Evolutionary conservation across 495 filamentous ascomycete genomes (phyloP).

Genomic region (Penicillium roqueforti): DNA sequence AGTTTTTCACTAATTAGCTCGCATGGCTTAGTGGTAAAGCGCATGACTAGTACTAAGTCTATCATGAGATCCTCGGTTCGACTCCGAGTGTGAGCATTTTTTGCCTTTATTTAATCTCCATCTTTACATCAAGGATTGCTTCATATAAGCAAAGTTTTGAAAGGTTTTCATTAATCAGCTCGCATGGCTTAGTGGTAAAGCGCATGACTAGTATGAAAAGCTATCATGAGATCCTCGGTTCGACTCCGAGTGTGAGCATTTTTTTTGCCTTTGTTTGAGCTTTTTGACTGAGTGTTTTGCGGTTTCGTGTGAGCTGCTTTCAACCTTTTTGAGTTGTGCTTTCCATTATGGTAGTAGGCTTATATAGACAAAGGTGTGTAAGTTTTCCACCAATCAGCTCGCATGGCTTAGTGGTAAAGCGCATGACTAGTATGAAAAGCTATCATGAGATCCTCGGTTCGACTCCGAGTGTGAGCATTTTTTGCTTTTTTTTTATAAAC

Average conservation of each 20-base stretch:
- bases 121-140: too few relatives aligned
- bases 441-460: slow-evolving; percentile 16
- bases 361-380: too few relatives aligned
- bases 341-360: too few relatives aligned
- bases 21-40: slow-evolving; percentile 16
- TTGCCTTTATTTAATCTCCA: too few relatives aligned
- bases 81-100: slow-evolving; percentile 12
- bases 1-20: neutral
- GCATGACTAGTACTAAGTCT: slow-evolving; percentile 16
- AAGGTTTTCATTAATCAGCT: neutral
- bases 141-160: too few relatives aligned
- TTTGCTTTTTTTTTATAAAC: too few relatives aligned
- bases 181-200: slow-evolving; percentile 16
- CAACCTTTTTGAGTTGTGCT: too few relatives aligned
- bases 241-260: slow-evolving; percentile 14
- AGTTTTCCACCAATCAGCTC: neutral
- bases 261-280: too few relatives aligned
- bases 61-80: slow-evolving; percentile 15
- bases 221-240: slow-evolving; percentile 16
- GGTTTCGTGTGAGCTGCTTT: too few relatives aligned
- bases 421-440: slow-evolving; percentile 16
- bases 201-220: slow-evolving; percentile 15
- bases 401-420: slow-evolving; percentile 16
- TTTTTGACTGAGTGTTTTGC: too few relatives aligned
- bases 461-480: slow-evolving; percentile 13